Evolutionary conservation across 805 yeast genomes (phyloP), one percentile per base, ranked within the genome.

Genomic region (Pichia sporocuriosa): DNA sequence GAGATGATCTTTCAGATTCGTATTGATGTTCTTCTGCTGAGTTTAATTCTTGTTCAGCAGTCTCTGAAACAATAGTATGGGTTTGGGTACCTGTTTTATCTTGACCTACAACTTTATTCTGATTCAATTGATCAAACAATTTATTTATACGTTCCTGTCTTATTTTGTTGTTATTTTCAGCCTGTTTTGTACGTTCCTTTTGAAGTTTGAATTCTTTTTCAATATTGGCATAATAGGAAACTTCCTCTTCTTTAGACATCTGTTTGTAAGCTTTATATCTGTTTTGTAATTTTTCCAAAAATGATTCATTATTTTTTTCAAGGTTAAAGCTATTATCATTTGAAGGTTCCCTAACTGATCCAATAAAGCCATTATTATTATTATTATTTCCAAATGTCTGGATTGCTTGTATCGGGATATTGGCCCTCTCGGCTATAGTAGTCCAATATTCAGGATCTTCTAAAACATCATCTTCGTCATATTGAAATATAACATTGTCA

Each of bases 241-340:
- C 53, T 42, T 70, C 74, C 31, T 69, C 67, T 16, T 48, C 47
- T 26, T 57, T 57, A 8, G 65, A 63, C 21, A 60, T 48, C 13
- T 50, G 47, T 12, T 66, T 45, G 11, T 61, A 56, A 6, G 50
- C 49, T 25, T 57, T 45, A 12, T 69, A 71, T 33, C 61, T 56
- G 9, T 38, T 44, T 35, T 62, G 67, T 43, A 68, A 42, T 3
- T 58, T 29, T 15, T 32, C 22, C 13, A 41, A 26, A 10, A 36
- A 20, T 6, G 41, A 37, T 5, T 13, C 2, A 43, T 7, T 56
- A 51, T 17, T 20, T 8, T 26, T 6, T 13, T 11, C n/a, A 12
- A 12, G 6, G 13, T 26, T 15, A 26, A 5, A 5, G 10, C 12
- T 13, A 34, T 11, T 37, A 9, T 13, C 30, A 24, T 19, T 8